These are phyloP conservation scores for Curvularia verruculosa DNA, from an alignment of 2,329 filamentous ascomycete species.

Conservation along the genomic window DNA sequence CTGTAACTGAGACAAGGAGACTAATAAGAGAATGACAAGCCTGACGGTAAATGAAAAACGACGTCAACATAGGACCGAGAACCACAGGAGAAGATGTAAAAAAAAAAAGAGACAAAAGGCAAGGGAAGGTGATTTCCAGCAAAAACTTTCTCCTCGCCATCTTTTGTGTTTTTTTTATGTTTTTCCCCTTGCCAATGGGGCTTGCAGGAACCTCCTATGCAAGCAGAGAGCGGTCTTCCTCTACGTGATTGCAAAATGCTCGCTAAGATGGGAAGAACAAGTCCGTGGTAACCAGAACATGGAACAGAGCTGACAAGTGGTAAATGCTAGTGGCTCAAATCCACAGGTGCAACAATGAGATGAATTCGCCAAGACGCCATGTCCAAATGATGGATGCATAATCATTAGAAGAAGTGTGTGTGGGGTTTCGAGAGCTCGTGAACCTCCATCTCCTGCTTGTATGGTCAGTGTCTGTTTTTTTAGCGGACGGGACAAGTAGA, in stretches of 20 bases:
- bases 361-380: conserved; percentile 52
- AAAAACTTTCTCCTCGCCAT: conserved; percentile 27
- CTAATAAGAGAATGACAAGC: conserved; percentile 24
- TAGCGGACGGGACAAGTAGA: too few species aligned
- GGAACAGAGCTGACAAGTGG: conserved; percentile 49
- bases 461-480: conserved; percentile 50
- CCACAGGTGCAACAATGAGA: conserved; percentile 43
- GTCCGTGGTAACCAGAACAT: conserved; percentile 51
- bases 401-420: conserved; percentile 96
- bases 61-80: conserved; percentile 28
- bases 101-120: too few species aligned
- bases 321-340: conserved; percentile 50
- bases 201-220: conserved; percentile 26
- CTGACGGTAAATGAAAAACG: conserved; percentile 29
- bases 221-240: conserved; percentile 31
- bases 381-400: conserved; percentile 50
- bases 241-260: conserved; percentile 49
- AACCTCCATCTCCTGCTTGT: conserved; percentile 94
- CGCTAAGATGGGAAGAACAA: conserved; percentile 51
- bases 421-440: conserved; percentile 99
- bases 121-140: conserved; percentile 36
- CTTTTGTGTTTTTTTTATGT: conserved; percentile 13
- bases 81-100: conserved; percentile 37
- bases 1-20: conserved; percentile 32
- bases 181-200: conserved; percentile 30